Base-by-base conservation (phyloP, 768 basidiomycete genomes). In the Grammothele lineata region DNA sequence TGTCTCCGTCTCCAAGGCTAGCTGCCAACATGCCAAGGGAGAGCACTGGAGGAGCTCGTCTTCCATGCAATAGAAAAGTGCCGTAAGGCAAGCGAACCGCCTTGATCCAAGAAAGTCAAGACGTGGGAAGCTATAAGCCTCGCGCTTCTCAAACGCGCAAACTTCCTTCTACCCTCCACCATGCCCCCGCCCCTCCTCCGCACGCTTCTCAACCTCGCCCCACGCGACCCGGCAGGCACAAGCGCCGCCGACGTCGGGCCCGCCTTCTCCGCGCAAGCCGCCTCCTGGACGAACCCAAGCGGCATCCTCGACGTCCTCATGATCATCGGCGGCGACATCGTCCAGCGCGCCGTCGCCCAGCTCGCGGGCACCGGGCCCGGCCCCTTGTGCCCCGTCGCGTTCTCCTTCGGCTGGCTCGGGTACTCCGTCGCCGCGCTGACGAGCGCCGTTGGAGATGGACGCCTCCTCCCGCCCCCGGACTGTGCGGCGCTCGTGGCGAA, bases 351-450 rank as follows among this genome's bases (percentile, higher is more conserved):
- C 8, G 48, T 67, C 34, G 66, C 66, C 14, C 63, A 64, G 40
- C 54, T 66, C 42, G 50, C 56, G 15, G 57, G 59, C 3, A 48
- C 56, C 26, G 56, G 54, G 4, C 48, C 53, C 7, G 32, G 44
- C 27, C 42, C 37, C 47, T 50, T 62, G 47, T 46, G 51, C 19
- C 66, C 66, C 8, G 60, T 65, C 32, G 61, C 64, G 14, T 65
- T 66, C 50, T 62, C 58, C 7, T 67, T 67, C 47, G 65, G 66
- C 17, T 66, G 61, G 65, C 61, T 66, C 19, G 59, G 61, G 11
- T 68, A 66, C 36, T 57, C 62, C 4, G 48, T 68, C 47, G 50
- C 45, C 33, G 56, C 59, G 30, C 47, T 66, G 36, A 47, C 61
- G 9, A 49, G 54, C 26, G 49, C 52, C 2, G 43, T 61, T 27